Evolutionary conservation across 176 grass and related monocot species (phyloP), one percentile per base, ranked within the genome.

Genomic region (Aegilops longissima): DNA sequence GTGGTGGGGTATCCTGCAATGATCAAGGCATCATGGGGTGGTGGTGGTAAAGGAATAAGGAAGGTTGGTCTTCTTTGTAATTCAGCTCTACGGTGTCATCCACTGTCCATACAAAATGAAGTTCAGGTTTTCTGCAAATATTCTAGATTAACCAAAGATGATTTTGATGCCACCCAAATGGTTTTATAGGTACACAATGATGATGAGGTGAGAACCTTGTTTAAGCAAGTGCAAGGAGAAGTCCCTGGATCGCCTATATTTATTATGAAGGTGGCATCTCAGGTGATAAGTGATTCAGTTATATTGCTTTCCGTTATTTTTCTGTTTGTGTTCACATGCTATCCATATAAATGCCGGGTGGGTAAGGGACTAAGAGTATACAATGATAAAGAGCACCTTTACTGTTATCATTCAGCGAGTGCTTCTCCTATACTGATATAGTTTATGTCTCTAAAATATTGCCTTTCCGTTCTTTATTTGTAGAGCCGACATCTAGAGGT

Each of bases 11-110:
- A 98, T 86, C 97, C 97, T 59, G 94, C 97, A 71, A 98, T 98
- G 97, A 98, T 98, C 82, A 98, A 98, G 71, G 97, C 97, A 86
- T 98, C 97, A 66, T 96, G 97, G 97, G 97, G 97, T 77, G 97
- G 97, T 8, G 94, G 97, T 13, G 97, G 97, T 80, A 98, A 98
- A 96, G 97, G 97, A 81, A 98, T 98, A 84, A 95, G 97, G 79
- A 98, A 98, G 97, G 94, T 96, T 80, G 31, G 86, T 49, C 58
- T 78, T 75, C 21, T 24, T 86, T 91, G 83, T 83, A 89, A 65
- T 83, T 93, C 5, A 54, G 78, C 62, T 82, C 30, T 78, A 88
- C 34, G 40, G 40, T 42, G 40, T 42, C 39, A 42, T 39, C 52
- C 29, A 78, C 30, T 90, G 27, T 58, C 47, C 51, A 64, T 68